These are phyloP conservation scores for Stachybotrys chartarum DNA, from an alignment of 2,329 filamentous ascomycete genomes.

Conservation along the genomic window DNA sequence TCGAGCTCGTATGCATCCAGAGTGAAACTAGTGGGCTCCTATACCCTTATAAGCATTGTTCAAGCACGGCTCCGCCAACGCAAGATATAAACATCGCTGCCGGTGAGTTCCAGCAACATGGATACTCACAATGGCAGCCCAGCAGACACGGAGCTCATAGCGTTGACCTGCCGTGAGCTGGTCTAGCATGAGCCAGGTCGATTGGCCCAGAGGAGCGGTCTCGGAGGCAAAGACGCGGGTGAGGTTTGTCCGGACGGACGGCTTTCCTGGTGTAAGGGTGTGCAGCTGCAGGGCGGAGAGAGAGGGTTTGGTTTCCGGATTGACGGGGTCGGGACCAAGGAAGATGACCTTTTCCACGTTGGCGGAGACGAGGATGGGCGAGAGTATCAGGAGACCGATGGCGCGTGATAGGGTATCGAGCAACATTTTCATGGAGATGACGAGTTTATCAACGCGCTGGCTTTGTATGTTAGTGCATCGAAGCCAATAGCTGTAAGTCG, in stretches of 20 bases:
- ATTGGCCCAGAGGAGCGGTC: slow-evolving; percentile 40
- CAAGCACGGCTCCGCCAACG: too few species aligned
- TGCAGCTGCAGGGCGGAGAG: slow-evolving; percentile 54
- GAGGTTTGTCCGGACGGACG: slow-evolving; percentile 55
- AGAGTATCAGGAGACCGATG: slow-evolving; percentile 9
- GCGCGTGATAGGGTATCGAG: slow-evolving; percentile 1
- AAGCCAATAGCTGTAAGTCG: too few species aligned
- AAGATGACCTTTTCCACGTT: slow-evolving; percentile 95
- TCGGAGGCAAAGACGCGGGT: slow-evolving; percentile 59
- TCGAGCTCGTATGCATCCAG: slow-evolving; percentile 58
- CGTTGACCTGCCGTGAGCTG: slow-evolving; percentile 62
- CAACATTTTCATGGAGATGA: not conserved
- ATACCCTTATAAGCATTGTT: not conserved
- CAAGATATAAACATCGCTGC: not conserved
- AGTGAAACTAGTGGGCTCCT: slow-evolving; percentile 83
- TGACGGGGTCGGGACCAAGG: slow-evolving; percentile 55
- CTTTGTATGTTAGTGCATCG: too few species aligned
- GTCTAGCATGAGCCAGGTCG: slow-evolving; percentile 75
- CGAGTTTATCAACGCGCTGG: too few species aligned
- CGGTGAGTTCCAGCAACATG: not conserved
- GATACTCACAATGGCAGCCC: slow-evolving; percentile 76
- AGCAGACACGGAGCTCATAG: slow-evolving; percentile 90
- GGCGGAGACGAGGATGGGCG: slow-evolving; percentile 30
- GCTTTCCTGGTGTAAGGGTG: slow-evolving; percentile 51
- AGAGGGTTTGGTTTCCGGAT: slow-evolving; percentile 30